These are phyloP conservation scores for Mollisiaceae sp. DNA, from an alignment of 2,329 filamentous ascomycete genomes.

Conservation along the genomic window DNA sequence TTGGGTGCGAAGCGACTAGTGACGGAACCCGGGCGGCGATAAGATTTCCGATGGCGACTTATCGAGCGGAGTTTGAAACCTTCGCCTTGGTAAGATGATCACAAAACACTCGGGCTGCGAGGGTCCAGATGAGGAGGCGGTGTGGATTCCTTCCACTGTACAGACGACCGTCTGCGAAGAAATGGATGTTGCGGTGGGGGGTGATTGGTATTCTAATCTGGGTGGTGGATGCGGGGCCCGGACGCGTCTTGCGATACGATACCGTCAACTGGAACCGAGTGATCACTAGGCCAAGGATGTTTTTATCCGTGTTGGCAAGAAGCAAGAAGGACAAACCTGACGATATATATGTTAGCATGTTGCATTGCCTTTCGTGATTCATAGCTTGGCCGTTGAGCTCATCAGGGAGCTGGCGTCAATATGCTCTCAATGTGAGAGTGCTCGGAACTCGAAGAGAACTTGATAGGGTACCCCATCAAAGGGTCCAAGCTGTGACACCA, in stretches of 20 bases:
- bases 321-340: background rate
- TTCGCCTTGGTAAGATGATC: background rate
- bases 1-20: constrained; percentile 9
- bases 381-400: background rate
- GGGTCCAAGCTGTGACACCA: constrained; percentile 6
- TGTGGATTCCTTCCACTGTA: background rate
- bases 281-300: constrained; percentile 4
- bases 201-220: background rate
- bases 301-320: constrained; percentile 12
- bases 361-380: background rate
- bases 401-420: background rate
- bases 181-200: background rate
- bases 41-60: constrained; percentile 11
- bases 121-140: background rate
- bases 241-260: background rate
- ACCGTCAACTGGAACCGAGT: too few relatives aligned
- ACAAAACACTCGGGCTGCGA: constrained; percentile 6
- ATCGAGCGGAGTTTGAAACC: constrained; percentile 11
- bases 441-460: background rate
- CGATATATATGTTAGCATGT: constrained; percentile 10
- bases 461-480: background rate
- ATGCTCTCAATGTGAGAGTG: background rate
- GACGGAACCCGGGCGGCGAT: constrained; percentile 12
- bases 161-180: background rate
- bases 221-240: background rate